Evolutionary conservation across 345 rosid species (phyloP).

Genomic region (Clausena lansium): DNA sequence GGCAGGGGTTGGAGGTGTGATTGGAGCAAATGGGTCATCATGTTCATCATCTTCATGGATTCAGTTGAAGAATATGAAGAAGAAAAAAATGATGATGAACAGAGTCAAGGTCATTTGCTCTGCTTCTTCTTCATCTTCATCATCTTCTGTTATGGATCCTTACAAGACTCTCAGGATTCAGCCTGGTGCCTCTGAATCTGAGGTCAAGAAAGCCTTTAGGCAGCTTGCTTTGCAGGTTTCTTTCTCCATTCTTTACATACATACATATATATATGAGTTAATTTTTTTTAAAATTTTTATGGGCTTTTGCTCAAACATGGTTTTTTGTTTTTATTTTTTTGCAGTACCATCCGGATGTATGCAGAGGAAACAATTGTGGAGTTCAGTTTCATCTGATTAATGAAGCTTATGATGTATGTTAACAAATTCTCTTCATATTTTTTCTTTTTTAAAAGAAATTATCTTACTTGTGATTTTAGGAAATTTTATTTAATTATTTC

Average conservation of each 20-base stretch:
- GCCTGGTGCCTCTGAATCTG: conserved; percentile 76
- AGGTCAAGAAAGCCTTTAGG: conserved; percentile 86
- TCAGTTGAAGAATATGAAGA: conserved; percentile 35
- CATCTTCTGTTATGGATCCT: conserved; percentile 60
- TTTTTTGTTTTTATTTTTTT: not conserved
- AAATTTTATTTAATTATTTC: not conserved
- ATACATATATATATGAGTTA: not conserved
- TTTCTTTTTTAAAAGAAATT: not conserved
- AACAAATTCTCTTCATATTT: not conserved
- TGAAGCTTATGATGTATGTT: conserved; percentile 88
- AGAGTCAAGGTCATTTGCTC: conserved; percentile 32
- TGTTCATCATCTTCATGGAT: conserved; percentile 42
- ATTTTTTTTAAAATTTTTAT: not conserved
- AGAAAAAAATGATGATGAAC: conserved; percentile 27
- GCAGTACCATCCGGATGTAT: conserved; percentile 98
- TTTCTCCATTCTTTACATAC: too few species aligned
- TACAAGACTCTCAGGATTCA: conserved; percentile 67
- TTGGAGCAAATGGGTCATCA: conserved; percentile 49
- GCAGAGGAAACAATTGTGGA: conserved; percentile 83
- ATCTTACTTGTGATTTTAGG: too few species aligned
- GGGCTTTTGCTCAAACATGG: not conserved
- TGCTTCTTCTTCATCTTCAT: conserved; percentile 29
- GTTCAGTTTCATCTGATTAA: conserved; percentile 69
- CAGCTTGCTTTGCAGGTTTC: conserved; percentile 77
- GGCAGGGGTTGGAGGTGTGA: conserved; percentile 24